Base-by-base conservation (phyloP, 352 stramenopile genomes). In the Pythium periplocum region DNA sequence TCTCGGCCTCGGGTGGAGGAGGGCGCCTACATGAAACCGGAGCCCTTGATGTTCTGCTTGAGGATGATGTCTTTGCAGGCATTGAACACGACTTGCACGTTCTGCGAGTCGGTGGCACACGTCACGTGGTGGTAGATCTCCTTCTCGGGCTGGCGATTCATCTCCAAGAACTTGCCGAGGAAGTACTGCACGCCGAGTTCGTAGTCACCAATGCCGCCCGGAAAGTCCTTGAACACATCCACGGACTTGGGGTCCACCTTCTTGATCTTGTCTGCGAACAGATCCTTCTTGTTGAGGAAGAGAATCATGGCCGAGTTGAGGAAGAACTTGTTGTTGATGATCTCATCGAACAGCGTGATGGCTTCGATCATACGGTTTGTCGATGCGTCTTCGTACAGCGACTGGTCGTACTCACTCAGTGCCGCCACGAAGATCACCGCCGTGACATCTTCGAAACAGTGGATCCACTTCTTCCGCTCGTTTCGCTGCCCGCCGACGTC, bases 241-340 rank as follows among this genome's bases (percentile, higher is more conserved):
- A 94, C 73, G 39, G 74, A 81, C 66, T 95, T 96, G 31, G 97
- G 97, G 61, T 97, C 83, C 26, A 96, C 82, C 36, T 90, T 87
- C 64, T 95, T 93, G 64, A 98, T 98, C 78, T 98, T 98, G 69
- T 98, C 88, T 61, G 95, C 83, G 63, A 98, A 98, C 39, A 98
- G 67, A 75, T 98, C 95, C 62, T 96, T 96, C 77, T 98, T 98
- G 83, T 98, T 98, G 11, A 98, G 67, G 67, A 98, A 98, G 43
- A 98, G 71, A 58, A 98, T 98, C 73, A 98, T 98, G 40, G 81
- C 87, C 12, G 93, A 96, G 53, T 92, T 84, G 37, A 78, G 59
- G 66, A 98, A 98, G 63, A 96, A 92, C 51, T 91, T 85, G 75
- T 97, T 98, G 65, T 97, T 96, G 48, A 94, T 83, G 61, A 98